Evolutionary conservation across 768 basidiomycete genomes (phyloP).

Genomic region (Amanita subjunquillea): DNA sequence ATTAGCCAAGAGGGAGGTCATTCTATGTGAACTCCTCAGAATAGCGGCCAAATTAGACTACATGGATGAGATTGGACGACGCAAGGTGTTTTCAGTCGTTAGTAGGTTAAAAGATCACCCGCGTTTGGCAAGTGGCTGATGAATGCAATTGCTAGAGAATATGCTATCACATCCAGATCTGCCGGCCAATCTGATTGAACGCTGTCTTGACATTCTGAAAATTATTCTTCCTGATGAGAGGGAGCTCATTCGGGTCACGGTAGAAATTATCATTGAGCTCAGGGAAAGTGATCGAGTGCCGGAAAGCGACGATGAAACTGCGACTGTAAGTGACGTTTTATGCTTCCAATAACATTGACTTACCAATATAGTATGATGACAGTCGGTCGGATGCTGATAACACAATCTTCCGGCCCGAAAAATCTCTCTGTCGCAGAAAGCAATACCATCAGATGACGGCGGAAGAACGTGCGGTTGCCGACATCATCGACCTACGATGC

Average conservation of each 20-base stretch:
- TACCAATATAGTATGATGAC: constrained; percentile 11
- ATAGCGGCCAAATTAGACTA: constrained; percentile 84
- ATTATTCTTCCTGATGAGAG: constrained; percentile 76
- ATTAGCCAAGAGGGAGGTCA: constrained; percentile 53
- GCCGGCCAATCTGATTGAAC: constrained; percentile 68
- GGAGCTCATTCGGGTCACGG: constrained; percentile 80
- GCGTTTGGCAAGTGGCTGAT: not conserved
- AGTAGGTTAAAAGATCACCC: constrained; percentile 39
- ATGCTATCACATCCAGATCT: constrained; percentile 82
- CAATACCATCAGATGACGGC: constrained; percentile 32
- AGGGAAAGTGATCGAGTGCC: constrained; percentile 28
- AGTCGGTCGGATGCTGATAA: constrained; percentile 18
- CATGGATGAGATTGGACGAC: constrained; percentile 86
- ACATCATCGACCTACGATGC: constrained; percentile 65
- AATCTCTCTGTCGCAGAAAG: constrained; percentile 10
- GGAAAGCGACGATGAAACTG: constrained; percentile 20
- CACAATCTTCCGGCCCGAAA: constrained; percentile 9
- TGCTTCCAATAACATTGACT: not conserved
- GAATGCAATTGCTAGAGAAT: constrained; percentile 39
- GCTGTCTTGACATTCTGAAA: constrained; percentile 78
- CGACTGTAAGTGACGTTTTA: constrained; percentile 6
- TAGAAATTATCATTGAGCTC: constrained; percentile 76
- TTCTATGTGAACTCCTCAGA: constrained; percentile 73
- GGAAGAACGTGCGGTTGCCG: constrained; percentile 47
- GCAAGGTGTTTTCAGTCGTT: constrained; percentile 84